These are phyloP conservation scores for Parathielavia hyrcaniae DNA, from an alignment of 495 filamentous ascomycete species.

Conservation along the genomic window DNA sequence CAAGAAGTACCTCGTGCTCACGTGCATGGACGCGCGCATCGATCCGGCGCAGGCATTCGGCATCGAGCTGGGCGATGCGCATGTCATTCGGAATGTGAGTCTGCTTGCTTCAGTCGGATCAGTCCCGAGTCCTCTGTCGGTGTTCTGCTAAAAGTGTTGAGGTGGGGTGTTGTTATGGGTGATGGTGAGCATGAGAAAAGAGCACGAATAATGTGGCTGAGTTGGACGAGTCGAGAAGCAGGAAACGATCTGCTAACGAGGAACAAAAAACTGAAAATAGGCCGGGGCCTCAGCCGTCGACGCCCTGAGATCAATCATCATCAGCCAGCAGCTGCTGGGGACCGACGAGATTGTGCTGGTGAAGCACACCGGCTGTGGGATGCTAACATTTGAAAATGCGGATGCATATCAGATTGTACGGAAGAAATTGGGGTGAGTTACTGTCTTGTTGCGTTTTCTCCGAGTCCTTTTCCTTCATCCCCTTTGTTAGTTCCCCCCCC, in stretches of 20 bases:
- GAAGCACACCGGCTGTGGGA: slow-evolving; percentile 78
- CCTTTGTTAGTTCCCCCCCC: background rate
- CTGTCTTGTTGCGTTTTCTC: background rate
- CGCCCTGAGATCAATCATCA: slow-evolving; percentile 66
- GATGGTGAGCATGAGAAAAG: background rate
- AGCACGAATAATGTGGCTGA: too few species aligned
- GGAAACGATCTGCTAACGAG: slow-evolving; percentile 6
- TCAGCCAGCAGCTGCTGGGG: slow-evolving; percentile 76
- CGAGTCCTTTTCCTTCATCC: background rate
- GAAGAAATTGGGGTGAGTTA: slow-evolving; percentile 45
- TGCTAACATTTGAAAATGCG: slow-evolving; percentile 70
- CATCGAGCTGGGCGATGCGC: slow-evolving; percentile 69
- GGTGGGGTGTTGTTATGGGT: background rate
- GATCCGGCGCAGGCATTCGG: slow-evolving; percentile 65
- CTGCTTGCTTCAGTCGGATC: background rate
- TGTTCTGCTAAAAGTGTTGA: background rate
- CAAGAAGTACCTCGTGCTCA: slow-evolving; percentile 59
- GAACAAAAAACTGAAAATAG: slow-evolving; percentile 26
- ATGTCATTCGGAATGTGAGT: slow-evolving; percentile 68
- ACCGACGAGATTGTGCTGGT: slow-evolving; percentile 70
- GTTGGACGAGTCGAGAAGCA: background rate
- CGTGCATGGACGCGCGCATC: slow-evolving; percentile 84
- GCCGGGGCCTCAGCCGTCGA: slow-evolving; percentile 61
- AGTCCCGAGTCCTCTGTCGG: too few species aligned
- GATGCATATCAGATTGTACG: slow-evolving; percentile 53